These are phyloP conservation scores for Peltaster fructicola DNA, from an alignment of 2,329 filamentous ascomycete species.

Conservation along the genomic window DNA sequence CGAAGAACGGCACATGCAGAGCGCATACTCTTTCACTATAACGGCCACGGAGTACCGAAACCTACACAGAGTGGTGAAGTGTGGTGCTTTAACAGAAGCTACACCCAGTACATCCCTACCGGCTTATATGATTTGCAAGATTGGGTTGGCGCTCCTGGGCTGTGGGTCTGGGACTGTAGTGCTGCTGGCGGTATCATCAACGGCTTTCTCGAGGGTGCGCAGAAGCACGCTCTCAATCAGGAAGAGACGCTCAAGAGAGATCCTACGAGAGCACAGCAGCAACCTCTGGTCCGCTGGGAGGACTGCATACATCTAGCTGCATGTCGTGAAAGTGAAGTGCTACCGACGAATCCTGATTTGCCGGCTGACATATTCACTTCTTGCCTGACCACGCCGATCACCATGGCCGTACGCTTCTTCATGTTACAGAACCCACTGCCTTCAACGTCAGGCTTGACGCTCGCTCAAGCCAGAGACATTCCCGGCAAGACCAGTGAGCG, in stretches of 20 bases:
- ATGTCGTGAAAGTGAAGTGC: constrained; percentile 74
- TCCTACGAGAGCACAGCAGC: constrained; percentile 26
- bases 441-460: constrained; percentile 40
- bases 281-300: constrained; percentile 42
- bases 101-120: constrained; percentile 96
- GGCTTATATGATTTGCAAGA: constrained; percentile 88
- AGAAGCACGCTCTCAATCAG: constrained; percentile 87
- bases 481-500: constrained; percentile 84
- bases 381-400: constrained; percentile 89
- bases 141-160: constrained; percentile 86
- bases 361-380: constrained; percentile 92
- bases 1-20: constrained; percentile 90
- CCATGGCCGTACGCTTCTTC: constrained; percentile 93
- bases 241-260: constrained; percentile 58
- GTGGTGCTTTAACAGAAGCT: constrained; percentile 98
- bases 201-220: constrained; percentile 86
- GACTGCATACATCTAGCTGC: constrained; percentile 88
- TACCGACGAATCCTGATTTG: constrained; percentile 84
- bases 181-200: constrained; percentile 88
- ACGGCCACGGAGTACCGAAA: constrained; percentile 91
- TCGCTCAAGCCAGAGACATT: constrained; percentile 73
- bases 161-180: constrained; percentile 96
- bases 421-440: constrained; percentile 74
- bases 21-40: constrained; percentile 93
- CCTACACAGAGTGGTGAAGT: constrained; percentile 92